Evolutionary conservation across 1,139 yeast genomes (phyloP).

Genomic region (Magnusiomyces starmeri): DNA sequence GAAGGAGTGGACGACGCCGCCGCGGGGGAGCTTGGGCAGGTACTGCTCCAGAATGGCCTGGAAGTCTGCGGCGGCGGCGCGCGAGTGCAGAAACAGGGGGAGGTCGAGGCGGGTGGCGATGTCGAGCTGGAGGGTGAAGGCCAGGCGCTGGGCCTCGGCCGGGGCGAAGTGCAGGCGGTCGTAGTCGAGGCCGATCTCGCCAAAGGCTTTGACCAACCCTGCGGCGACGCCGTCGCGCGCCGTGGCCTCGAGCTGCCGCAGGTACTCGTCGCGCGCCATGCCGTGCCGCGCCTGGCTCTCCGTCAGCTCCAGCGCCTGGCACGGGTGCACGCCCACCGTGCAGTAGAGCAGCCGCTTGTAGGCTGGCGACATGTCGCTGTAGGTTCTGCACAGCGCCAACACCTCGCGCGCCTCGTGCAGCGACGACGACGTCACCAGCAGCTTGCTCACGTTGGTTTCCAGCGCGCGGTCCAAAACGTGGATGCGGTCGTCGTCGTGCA

Average conservation of each 20-base stretch:
- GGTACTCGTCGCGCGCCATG: conserved; percentile 30
- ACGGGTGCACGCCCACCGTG: conserved; percentile 94
- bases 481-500: conserved; percentile 62
- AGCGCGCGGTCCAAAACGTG: conserved; percentile 62
- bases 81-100: conserved; percentile 85
- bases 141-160: conserved; percentile 54
- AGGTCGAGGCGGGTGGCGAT: conserved; percentile 46
- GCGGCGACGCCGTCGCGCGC: conserved; percentile 42
- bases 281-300: conserved; percentile 20
- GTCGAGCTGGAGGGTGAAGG: conserved; percentile 66
- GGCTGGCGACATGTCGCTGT: conserved; percentile 18
- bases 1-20: conserved; percentile 87
- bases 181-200: conserved; percentile 91
- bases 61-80: conserved; percentile 83
- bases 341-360: conserved; percentile 36
- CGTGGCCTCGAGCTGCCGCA: conserved; percentile 43
- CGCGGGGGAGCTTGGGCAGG: conserved; percentile 31
- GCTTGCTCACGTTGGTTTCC: conserved; percentile 53
- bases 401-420: conserved; percentile 53
- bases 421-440: conserved; percentile 80
- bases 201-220: conserved; percentile 58
- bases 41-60: conserved; percentile 52
- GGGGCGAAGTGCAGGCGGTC: conserved; percentile 77
- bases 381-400: conserved; percentile 37
- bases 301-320: conserved; percentile 63